These are phyloP conservation scores for Clonostachys byssicola DNA, from an alignment of 2,329 filamentous ascomycete species.

Conservation along the genomic window DNA sequence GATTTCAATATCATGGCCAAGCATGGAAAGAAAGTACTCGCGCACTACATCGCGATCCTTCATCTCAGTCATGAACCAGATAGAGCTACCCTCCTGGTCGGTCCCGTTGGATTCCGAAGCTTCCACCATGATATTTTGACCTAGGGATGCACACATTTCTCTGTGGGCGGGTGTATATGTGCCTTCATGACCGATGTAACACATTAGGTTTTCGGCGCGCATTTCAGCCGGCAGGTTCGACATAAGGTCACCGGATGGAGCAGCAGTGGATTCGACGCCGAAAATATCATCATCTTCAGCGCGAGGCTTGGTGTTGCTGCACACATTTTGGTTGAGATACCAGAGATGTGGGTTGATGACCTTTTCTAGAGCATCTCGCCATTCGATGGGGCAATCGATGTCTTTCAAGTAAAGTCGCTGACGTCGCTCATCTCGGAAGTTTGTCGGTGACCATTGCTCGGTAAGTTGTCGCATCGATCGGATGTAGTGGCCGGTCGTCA, in stretches of 20 bases:
- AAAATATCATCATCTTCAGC: slow-evolving; percentile 30
- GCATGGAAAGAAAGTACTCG: slow-evolving; percentile 88
- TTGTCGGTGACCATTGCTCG: slow-evolving; percentile 72
- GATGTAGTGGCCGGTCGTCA: slow-evolving; percentile 88
- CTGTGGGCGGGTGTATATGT: slow-evolving; percentile 94
- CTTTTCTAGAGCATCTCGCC: slow-evolving; percentile 75
- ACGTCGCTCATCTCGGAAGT: slow-evolving; percentile 72
- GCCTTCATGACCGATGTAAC: slow-evolving; percentile 95
- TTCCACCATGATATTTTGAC: slow-evolving; percentile 98
- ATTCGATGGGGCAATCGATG: slow-evolving; percentile 87
- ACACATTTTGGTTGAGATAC: slow-evolving; percentile 80
- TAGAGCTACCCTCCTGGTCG: slow-evolving; percentile 80
- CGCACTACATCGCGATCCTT: slow-evolving; percentile 87
- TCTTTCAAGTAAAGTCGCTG: slow-evolving; percentile 95
- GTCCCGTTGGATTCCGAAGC: slow-evolving; percentile 62
- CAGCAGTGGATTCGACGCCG: slow-evolving; percentile 52
- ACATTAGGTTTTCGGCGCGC: slow-evolving; percentile 96
- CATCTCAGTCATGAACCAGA: slow-evolving; percentile 99
- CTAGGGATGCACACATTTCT: slow-evolving; percentile 95
- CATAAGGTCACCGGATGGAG: slow-evolving; percentile 87
- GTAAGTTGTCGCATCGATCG: slow-evolving; percentile 81
- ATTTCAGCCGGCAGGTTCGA: slow-evolving; percentile 81
- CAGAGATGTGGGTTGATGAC: slow-evolving; percentile 79
- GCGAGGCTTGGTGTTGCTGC: slow-evolving; percentile 14
- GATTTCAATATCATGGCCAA: slow-evolving; percentile 95